Evolutionary conservation across 2,329 filamentous ascomycete species (phyloP).

Genomic region (Fusarium luffae): DNA sequence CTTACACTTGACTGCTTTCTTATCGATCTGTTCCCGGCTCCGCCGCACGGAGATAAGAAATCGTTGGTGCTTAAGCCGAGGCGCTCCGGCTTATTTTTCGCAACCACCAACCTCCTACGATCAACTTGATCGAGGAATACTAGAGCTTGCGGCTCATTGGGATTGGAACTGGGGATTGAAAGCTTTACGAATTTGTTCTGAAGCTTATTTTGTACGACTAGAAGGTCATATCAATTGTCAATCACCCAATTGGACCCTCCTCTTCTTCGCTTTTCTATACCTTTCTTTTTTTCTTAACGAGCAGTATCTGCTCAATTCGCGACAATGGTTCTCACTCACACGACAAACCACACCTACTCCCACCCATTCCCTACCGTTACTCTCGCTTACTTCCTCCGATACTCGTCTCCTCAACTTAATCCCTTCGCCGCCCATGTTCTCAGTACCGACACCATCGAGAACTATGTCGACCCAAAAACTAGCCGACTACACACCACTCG

Average conservation of each 20-base stretch:
- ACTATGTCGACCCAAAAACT: slow-evolving; percentile 76
- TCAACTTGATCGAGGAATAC: slow-evolving; percentile 28
- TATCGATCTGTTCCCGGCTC: slow-evolving; percentile 25
- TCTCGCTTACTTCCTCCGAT: slow-evolving; percentile 89
- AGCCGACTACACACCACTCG: slow-evolving; percentile 82
- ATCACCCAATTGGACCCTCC: slow-evolving; percentile 31
- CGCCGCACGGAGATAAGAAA: slow-evolving; percentile 36
- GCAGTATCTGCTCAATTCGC: slow-evolving; percentile 32
- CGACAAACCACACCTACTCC: slow-evolving; percentile 77
- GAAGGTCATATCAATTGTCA: not conserved
- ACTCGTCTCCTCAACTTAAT: slow-evolving; percentile 76
- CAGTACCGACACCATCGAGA: slow-evolving; percentile 84
- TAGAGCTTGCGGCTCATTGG: slow-evolving; percentile 31
- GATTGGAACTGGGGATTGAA: slow-evolving; percentile 11
- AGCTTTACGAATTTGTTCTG: not conserved
- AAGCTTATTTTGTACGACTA: slow-evolving; percentile 10
- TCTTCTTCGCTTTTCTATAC: slow-evolving; percentile 10
- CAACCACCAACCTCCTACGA: slow-evolving; percentile 37
- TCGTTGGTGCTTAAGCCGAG: slow-evolving; percentile 41
- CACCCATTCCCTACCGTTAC: slow-evolving; percentile 88
- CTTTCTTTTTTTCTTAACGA: slow-evolving; percentile 22
- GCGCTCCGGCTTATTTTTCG: slow-evolving; percentile 41
- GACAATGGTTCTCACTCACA: slow-evolving; percentile 72
- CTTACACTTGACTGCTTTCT: slow-evolving; percentile 2
- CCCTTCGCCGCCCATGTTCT: slow-evolving; percentile 85